Evolutionary conservation across 2,329 filamentous ascomycete species (phyloP).

Genomic region (Phialophora tarda): DNA sequence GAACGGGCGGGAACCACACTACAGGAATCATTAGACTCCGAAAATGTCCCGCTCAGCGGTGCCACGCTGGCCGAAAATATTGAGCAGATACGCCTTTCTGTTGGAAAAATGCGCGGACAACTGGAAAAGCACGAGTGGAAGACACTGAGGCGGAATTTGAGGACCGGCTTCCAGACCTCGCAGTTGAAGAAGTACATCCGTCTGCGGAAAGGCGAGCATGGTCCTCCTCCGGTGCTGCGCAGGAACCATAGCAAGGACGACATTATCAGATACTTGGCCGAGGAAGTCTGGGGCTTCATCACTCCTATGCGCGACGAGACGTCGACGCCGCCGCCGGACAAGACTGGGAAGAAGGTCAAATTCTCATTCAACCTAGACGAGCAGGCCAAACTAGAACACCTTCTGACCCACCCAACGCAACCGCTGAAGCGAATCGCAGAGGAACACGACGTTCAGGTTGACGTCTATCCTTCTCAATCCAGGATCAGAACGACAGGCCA

Average conservation of each 20-base stretch:
- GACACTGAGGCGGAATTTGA: slow-evolving; percentile 21
- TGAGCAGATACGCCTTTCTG: slow-evolving; percentile 25
- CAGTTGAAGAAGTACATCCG: slow-evolving; percentile 29
- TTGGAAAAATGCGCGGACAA: slow-evolving; percentile 30
- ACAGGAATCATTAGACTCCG: slow-evolving; percentile 33
- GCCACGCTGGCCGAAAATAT: slow-evolving; percentile 33
- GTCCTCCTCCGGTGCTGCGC: neutral
- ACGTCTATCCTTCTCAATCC: slow-evolving; percentile 16
- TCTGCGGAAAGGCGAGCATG: slow-evolving; percentile 5
- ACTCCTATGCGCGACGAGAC: slow-evolving; percentile 10
- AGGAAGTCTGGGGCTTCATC: slow-evolving; percentile 32
- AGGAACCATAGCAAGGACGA: slow-evolving; percentile 16
- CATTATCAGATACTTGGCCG: slow-evolving; percentile 25
- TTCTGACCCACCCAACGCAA: slow-evolving; percentile 22
- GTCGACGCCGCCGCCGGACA: neutral
- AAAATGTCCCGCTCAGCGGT: slow-evolving; percentile 28
- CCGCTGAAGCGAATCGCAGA: slow-evolving; percentile 29
- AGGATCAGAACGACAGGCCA: slow-evolving; percentile 21
- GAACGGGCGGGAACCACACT: slow-evolving; percentile 18
- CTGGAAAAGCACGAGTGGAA: slow-evolving; percentile 26
- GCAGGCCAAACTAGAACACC: slow-evolving; percentile 23
- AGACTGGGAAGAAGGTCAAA: slow-evolving; percentile 7
- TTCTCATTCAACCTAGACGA: slow-evolving; percentile 16
- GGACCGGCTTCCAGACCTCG: slow-evolving; percentile 21
- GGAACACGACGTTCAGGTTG: slow-evolving; percentile 24